Conservation (phyloP, 2,329 filamentous ascomycete species). For the Apiospora phragmitis region DNA sequence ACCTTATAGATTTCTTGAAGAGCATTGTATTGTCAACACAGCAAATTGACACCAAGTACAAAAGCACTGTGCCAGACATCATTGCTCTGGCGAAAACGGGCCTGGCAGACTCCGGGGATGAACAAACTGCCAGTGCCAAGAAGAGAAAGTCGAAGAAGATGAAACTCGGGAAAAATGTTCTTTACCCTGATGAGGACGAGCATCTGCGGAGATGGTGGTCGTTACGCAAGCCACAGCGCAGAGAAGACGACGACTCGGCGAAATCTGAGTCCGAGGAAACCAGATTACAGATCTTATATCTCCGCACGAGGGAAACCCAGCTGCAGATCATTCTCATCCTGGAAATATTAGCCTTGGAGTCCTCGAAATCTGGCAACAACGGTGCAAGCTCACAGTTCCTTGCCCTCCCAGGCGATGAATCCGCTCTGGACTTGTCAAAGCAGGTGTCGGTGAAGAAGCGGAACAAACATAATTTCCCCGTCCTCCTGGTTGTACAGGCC, state of each 20-base stretch:
- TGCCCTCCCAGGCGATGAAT: slow-evolving; percentile 34
- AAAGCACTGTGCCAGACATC: slow-evolving; percentile 66
- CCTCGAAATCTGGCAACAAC: slow-evolving; percentile 43
- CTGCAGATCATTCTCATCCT: slow-evolving; percentile 79
- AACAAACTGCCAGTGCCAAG: slow-evolving; percentile 48
- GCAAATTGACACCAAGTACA: slow-evolving; percentile 77
- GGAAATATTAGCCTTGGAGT: slow-evolving; percentile 72
- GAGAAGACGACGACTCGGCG: slow-evolving; percentile 47
- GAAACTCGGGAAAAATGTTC: slow-evolving; percentile 66
- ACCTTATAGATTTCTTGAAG: slow-evolving; percentile 70
- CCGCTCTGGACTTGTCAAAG: slow-evolving; percentile 33
- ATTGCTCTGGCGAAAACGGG: slow-evolving; percentile 57
- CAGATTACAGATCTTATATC: slow-evolving; percentile 62
- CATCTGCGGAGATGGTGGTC: slow-evolving; percentile 71
- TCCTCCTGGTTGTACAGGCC: slow-evolving; percentile 70
- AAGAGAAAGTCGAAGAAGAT: slow-evolving; percentile 62
- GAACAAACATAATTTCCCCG: slow-evolving; percentile 62
- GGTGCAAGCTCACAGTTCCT: slow-evolving; percentile 49
- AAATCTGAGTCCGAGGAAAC: slow-evolving; percentile 50
- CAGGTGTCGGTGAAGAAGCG: slow-evolving; percentile 51
- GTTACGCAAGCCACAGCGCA: slow-evolving; percentile 51
- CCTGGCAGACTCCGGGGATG: slow-evolving; percentile 56
- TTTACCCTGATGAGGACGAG: slow-evolving; percentile 67
- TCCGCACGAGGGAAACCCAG: slow-evolving; percentile 76
- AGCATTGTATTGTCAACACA: slow-evolving; percentile 65